These are phyloP conservation scores for Ascosphaera apis DNA, from an alignment of 2,329 filamentous ascomycete species.

Conservation along the genomic window DNA sequence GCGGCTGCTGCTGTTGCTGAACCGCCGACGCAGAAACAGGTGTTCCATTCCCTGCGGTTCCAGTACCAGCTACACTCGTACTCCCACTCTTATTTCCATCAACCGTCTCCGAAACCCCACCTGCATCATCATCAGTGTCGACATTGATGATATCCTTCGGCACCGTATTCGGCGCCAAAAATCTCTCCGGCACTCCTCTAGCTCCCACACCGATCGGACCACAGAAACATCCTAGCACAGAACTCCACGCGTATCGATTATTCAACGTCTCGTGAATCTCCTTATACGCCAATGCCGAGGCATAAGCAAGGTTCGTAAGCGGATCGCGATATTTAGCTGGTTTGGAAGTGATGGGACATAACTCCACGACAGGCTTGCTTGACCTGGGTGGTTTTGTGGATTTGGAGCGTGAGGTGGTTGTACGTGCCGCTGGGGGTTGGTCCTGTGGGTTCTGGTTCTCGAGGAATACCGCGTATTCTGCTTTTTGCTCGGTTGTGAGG, in stretches of 20 bases:
- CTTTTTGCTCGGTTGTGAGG: conserved; percentile 31
- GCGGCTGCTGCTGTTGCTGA: conserved; percentile 9
- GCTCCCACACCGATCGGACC: conserved; percentile 37
- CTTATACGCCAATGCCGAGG: conserved; percentile 51
- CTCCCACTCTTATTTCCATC: conserved; percentile 4
- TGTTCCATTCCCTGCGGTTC: conserved; percentile 3
- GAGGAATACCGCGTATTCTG: conserved; percentile 32
- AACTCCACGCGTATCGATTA: conserved; percentile 65
- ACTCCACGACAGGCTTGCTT: conserved; percentile 16
- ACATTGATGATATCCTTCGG: conserved; percentile 3
- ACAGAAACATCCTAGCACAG: conserved; percentile 59
- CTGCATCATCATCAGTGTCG: conserved; percentile 1
- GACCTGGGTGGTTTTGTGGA: background rate
- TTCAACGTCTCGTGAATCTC: conserved; percentile 53
- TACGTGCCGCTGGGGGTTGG: conserved; percentile 17
- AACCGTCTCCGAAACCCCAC: conserved; percentile 5
- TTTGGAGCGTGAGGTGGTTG: background rate
- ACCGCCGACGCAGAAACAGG: conserved; percentile 6
- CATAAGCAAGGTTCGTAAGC: conserved; percentile 59
- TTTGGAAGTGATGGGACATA: conserved; percentile 65
- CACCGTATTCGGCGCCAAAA: conserved; percentile 21
- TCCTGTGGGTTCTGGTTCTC: conserved; percentile 18
- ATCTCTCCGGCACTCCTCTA: conserved; percentile 60
- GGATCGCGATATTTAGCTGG: conserved; percentile 70
- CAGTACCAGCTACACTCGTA: conserved; percentile 1